Evolutionary conservation across 1,284 basidiomycete genomes (phyloP), one percentile per base, ranked within the genome.

Genomic region (Quambalaria eucalypti): DNA sequence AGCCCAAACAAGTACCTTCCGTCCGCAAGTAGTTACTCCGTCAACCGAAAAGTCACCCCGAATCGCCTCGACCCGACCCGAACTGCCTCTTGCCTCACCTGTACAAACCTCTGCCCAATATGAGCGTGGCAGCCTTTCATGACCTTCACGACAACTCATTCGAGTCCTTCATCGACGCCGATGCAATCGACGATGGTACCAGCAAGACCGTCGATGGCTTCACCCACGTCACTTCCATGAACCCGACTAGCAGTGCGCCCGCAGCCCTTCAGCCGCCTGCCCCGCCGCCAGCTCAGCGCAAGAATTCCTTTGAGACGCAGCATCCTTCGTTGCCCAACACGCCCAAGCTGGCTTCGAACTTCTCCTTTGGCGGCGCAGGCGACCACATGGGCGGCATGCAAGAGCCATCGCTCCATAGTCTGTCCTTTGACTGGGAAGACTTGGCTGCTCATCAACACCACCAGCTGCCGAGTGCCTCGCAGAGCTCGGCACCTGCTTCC

Each of bases 91-190:
- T 39, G 4, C n/a, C n/a, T n/a, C n/a, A n/a, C n/a, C n/a, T n/a
- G n/a, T n/a, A n/a, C 36, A 10, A 39, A n/a, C 4, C 36, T n/a
- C 36, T 39, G 36, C 16, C 21, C 36, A n/a, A n/a, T 16, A 46
- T 46, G 42, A 46, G 42, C 42, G 42, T 46, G 2, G n/a, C 42
- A 26, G 42, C 42, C 14, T 46, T 46, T 14, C 21, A 12, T 19
- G 21, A 39, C 10, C 36, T n/a, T 39, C 36, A 39, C 36, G 42
- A 46, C 25, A 21, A 12, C 21, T 21, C n/a, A 14, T 46, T 46
- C 12, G 42, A 46, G 25, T 46, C 42, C 42, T 46, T 46, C 42
- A 46, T 46, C 42, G 42, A 46, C 12, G 42, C n/a, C 16, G 42
- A 46, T 26, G 42, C 42, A 23, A 26, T 46, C 25, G 42, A 12